These are phyloP conservation scores for Jamesozyma piceae DNA, from an alignment of 805 yeast species.

Conservation along the genomic window DNA sequence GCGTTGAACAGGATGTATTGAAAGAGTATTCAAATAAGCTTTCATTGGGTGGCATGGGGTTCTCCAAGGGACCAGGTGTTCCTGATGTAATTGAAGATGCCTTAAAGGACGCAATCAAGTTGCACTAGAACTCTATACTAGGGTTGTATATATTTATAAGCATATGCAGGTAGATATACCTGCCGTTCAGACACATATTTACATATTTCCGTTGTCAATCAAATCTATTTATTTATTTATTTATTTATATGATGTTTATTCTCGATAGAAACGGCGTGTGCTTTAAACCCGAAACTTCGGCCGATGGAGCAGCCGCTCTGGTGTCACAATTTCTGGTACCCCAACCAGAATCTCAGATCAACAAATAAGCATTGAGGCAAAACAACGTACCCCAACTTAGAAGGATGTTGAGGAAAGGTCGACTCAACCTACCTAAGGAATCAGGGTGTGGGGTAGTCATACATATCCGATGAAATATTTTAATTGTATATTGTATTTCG, in stretches of 20 bases:
- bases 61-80: conserved; percentile 76
- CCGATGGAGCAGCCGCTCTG: too few species aligned
- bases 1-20: conserved; percentile 29
- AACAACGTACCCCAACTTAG: neutral
- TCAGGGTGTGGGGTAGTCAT: too few species aligned
- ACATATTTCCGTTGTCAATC: too few species aligned
- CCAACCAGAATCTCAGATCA: neutral
- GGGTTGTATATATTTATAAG: neutral
- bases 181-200: too few species aligned
- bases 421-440: too few species aligned
- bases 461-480: too few species aligned
- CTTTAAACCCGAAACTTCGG: neutral
- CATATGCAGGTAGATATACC: too few species aligned
- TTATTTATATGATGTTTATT: neutral
- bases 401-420: too few species aligned
- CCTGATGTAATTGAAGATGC: conserved; percentile 74
- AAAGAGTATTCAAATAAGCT: conserved; percentile 34
- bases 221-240: neutral
- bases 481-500: too few species aligned
- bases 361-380: neutral
- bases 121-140: conserved; percentile 2
- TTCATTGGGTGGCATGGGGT: conserved; percentile 69
- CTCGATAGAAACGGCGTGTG: neutral
- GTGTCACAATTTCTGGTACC: neutral
- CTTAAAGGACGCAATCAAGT: conserved; percentile 41